Percentiles rank a stretch among this genome's conserved stretches.
Conservation (phyloP, 1,284 basidiomycete genomes). For the Phylloboletellus chloephorus region DNA sequence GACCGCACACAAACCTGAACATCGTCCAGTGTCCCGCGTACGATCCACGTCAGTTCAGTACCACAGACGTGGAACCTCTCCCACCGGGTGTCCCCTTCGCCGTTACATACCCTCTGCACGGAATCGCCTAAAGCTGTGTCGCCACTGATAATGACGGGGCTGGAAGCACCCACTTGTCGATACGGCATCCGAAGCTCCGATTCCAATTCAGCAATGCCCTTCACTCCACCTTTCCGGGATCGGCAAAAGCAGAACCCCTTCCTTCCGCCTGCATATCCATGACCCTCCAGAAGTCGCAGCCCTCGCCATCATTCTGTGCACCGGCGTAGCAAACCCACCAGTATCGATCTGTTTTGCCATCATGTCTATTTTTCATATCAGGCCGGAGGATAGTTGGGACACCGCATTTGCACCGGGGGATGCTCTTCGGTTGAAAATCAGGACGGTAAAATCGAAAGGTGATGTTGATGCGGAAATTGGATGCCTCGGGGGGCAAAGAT, state of each 20-base stretch:
- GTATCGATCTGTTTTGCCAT: conserved; percentile 52
- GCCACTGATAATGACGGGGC: conserved; percentile 1
- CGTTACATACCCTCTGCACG: not conserved
- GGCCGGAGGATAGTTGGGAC: conserved; percentile 72
- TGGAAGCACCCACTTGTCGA: conserved; percentile 6
- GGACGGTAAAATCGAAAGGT: conserved; percentile 86
- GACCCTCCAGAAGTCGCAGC: conserved; percentile 76
- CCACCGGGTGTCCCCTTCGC: not conserved
- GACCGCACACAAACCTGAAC: not conserved
- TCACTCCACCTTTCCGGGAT: conserved; percentile 9
- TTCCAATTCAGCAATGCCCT: conserved; percentile 27
- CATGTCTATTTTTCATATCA: conserved; percentile 67
- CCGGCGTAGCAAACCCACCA: conserved; percentile 88
- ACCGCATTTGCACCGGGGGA: conserved; percentile 74
- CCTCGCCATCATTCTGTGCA: conserved; percentile 78
- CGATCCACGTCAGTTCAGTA: not conserved
- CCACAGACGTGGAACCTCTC: not conserved
- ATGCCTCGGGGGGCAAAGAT: conserved; percentile 38
- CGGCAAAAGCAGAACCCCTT: conserved; percentile 47
- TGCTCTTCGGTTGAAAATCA: conserved; percentile 71
- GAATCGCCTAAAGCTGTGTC: conserved; percentile 1
- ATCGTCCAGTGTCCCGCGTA: not conserved
- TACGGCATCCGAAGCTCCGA: conserved; percentile 26
- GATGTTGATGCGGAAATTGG: conserved; percentile 80
- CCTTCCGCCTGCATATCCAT: conserved; percentile 75